Evolutionary conservation across 345 rosid genomes (phyloP).

Genomic region (Angophora floribunda): DNA sequence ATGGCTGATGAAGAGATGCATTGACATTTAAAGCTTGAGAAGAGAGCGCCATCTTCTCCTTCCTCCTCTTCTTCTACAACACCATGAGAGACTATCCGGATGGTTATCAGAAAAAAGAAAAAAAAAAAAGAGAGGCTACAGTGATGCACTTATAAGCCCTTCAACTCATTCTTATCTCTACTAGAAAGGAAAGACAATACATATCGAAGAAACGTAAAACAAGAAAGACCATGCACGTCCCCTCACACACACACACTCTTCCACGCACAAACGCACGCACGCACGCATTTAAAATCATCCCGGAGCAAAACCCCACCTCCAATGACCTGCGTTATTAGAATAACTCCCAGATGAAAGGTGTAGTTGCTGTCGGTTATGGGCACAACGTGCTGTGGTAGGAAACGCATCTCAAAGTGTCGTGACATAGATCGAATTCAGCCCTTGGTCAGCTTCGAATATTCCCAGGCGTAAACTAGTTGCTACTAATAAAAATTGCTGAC

Average conservation of each 20-base stretch:
- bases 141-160: background rate
- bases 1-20: conserved; percentile 4
- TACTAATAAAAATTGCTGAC: background rate
- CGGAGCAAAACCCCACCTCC: background rate
- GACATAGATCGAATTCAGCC: background rate
- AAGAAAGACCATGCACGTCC: too few relatives aligned
- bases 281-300: background rate
- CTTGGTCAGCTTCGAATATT: background rate
- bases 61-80: background rate
- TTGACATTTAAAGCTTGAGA: background rate
- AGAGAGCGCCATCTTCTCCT: conserved; percentile 10
- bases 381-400: background rate
- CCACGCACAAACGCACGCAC: background rate
- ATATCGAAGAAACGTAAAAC: too few relatives aligned
- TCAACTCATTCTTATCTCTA: background rate
- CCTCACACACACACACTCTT: background rate
- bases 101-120: background rate
- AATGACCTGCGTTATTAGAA: background rate
- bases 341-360: background rate
- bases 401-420: background rate
- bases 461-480: background rate
- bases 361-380: background rate
- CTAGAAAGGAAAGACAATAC: background rate
- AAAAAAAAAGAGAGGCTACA: background rate
- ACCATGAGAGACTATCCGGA: background rate